Percentiles rank a stretch among this genome's conserved stretches.
phyloP scores from a whole-genome alignment of 768 basidiomycete species.

The Chalciporus piperatus region DNA sequence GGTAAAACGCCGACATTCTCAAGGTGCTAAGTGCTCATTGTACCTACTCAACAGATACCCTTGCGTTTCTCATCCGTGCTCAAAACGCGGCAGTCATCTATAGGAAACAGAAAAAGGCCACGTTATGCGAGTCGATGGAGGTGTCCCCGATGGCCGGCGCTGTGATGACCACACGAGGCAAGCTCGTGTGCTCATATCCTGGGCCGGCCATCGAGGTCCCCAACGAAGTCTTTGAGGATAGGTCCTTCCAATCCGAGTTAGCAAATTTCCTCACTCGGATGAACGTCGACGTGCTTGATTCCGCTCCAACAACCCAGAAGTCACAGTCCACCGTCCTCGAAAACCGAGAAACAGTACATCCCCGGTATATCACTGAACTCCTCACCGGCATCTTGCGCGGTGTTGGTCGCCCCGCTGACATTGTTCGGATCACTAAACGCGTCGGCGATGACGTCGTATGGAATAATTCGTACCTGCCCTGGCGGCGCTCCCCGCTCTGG shows the following conservation, averaged over 20 bases:
- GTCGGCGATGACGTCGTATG: slow-evolving; percentile 7
- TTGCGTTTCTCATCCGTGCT: slow-evolving; percentile 36
- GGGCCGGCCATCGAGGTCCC: slow-evolving; percentile 38
- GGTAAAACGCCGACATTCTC: slow-evolving; percentile 7
- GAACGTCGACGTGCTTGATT: slow-evolving; percentile 21
- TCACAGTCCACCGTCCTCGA: slow-evolving; percentile 8
- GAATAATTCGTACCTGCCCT: slow-evolving; percentile 11
- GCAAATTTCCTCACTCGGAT: slow-evolving; percentile 34
- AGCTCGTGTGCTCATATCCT: slow-evolving; percentile 42
- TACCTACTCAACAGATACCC: slow-evolving; percentile 27
- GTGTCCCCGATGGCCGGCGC: slow-evolving; percentile 31
- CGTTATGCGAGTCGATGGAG: slow-evolving; percentile 45
- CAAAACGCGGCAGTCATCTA: slow-evolving; percentile 48
- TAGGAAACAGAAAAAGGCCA: slow-evolving; percentile 20
- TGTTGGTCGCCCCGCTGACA: slow-evolving; percentile 3
- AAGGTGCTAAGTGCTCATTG: neutral
- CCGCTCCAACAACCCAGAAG: slow-evolving; percentile 4
- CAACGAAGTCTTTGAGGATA: slow-evolving; percentile 24
- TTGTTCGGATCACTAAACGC: slow-evolving; percentile 5
- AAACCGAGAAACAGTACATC: neutral
- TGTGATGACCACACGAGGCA: slow-evolving; percentile 39
- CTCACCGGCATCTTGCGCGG: neutral
- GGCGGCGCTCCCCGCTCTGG: slow-evolving; percentile 16
- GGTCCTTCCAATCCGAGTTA: slow-evolving; percentile 33
- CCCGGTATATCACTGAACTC: neutral